Base-by-base conservation (phyloP, 2,329 filamentous ascomycete species). In the Nemania sp. region DNA sequence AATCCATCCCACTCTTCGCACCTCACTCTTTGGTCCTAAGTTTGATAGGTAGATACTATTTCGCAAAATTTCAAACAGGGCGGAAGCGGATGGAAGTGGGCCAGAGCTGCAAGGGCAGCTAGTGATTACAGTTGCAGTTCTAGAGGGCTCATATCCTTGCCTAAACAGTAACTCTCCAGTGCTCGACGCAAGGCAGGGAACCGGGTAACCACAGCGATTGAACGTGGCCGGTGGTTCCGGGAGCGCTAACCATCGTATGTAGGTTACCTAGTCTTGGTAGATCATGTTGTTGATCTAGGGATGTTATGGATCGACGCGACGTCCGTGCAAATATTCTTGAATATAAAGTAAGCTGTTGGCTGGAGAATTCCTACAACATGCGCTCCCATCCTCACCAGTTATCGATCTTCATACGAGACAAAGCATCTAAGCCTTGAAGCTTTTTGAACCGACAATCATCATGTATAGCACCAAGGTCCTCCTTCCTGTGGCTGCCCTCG, bases 381-480 rank as follows among this genome's bases (percentile, higher is more conserved):
- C 3, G 22, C 22, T 29, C n/a, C 22, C 2, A 24, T 13, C 7
- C 3, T 57, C 35, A 45, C 11, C 15, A 27, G 24, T 22, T 15
- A 8, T 53, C 18, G 4, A n/a, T 35, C 38, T 6, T 54, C 35
- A 45, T 41, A 61, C 29, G 5, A 38, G 45, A 24, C 6, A 26
- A 26, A 58, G 32, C 45, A 3, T 26, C 5, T 29, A 2, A 27
- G 6, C 32, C 32, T 26, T 45, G 7, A 53, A 53, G 11, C 26
- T 35, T n/a, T 15, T 20, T 22, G 2, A 32, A 53, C 24, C 11
- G 43, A 58, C 26, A 29, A 49, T 8, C 38, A 54, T 35, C 15
- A 65, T 65, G 63, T 29, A 55, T 18, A 60, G 11, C 62, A 45
- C 38, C 3, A 49, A 60, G 20, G 13, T 38, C 10, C 22, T 60